These are phyloP conservation scores for Ceratocystis papillata DNA, from an alignment of 2,329 filamentous ascomycete genomes.

Conservation along the genomic window DNA sequence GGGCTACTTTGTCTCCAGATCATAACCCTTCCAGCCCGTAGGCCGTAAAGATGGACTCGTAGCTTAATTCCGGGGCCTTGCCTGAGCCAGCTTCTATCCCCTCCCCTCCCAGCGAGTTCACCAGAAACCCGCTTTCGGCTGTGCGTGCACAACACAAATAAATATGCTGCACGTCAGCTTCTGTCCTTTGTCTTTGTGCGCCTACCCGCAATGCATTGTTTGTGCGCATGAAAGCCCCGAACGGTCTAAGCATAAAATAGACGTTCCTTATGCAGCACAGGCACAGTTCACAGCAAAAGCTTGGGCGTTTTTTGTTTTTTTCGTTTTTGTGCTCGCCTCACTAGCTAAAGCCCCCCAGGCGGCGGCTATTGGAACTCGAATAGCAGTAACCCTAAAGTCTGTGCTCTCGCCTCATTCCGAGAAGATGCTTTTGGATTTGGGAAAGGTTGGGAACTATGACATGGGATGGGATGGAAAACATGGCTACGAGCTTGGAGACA, in stretches of 20 bases:
- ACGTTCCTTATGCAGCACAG: conserved; percentile 8
- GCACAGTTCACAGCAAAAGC: conserved; percentile 1
- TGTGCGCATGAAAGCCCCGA: background rate
- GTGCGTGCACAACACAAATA: background rate
- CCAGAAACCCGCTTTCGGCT: background rate
- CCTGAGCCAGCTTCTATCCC: too few relatives aligned
- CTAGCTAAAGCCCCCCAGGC: background rate
- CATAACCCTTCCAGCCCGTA: background rate
- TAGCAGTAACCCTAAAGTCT: background rate
- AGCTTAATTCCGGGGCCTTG: too few relatives aligned
- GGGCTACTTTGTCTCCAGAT: background rate
- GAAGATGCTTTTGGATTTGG: background rate
- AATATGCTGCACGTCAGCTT: background rate
- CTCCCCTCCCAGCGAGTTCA: too few relatives aligned
- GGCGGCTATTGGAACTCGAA: background rate
- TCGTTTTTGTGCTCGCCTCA: background rate
- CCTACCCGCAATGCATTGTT: conserved; percentile 8
- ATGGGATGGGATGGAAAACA: background rate
- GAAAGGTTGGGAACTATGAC: background rate
- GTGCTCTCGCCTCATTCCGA: conserved; percentile 10
- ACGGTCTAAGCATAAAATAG: background rate
- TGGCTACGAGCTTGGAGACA: background rate
- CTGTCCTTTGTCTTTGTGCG: background rate
- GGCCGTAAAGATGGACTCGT: too few relatives aligned
- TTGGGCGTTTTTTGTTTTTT: conserved; percentile 1